Base-by-base conservation (phyloP, 2,329 filamentous ascomycete species). In the Cytospora piceae region DNA sequence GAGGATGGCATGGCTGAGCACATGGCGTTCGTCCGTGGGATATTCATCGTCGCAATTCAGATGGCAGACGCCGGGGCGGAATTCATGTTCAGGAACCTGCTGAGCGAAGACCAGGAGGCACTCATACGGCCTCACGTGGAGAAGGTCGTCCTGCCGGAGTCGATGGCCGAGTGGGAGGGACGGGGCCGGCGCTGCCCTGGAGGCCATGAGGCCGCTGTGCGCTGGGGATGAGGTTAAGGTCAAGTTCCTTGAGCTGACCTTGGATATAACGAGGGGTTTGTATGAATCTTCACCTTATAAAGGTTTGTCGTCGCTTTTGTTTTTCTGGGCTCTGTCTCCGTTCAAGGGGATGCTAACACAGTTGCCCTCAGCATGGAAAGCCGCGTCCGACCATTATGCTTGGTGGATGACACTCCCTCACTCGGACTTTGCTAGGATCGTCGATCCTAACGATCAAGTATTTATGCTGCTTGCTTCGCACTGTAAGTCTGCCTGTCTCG, bases 331-430 rank as follows among this genome's bases (percentile, higher is more conserved):
- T 15, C 1, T 46, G 17, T 22, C 5, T 46, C 42, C 15, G 15
- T 42, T 22, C 20, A 49, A 15, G 22, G 17, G 17, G 9, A 14
- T 31, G 27, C 34, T 64, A n/a, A 56, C 49, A 12, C 14, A 5
- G 2, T n/a, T 32, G 2, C 20, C 9, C 17, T 53, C 49, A 84
- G 84, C 83, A 20, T 85, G 85, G 71, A 76, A 80, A 67, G 75
- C 79, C n/a, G 78, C 85, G 61, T 77, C 77, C 52, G 74, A 77
- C 62, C 82, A 85, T 70, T 86, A 84, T 71, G 77, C 72, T 4
- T 87, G 84, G 84, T 86, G 84, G 84, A 86, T 86, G 78, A 78
- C 83, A 72, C 77, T 87, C 9, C 80, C 83, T 11, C 83, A 86
- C 69, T 76, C 78, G 42, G 75, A 79, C 57, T 86, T 87, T 72